phyloP scores from a whole-genome alignment of 1,139 yeast species.

The Saccharomyces pastorianus region DNA sequence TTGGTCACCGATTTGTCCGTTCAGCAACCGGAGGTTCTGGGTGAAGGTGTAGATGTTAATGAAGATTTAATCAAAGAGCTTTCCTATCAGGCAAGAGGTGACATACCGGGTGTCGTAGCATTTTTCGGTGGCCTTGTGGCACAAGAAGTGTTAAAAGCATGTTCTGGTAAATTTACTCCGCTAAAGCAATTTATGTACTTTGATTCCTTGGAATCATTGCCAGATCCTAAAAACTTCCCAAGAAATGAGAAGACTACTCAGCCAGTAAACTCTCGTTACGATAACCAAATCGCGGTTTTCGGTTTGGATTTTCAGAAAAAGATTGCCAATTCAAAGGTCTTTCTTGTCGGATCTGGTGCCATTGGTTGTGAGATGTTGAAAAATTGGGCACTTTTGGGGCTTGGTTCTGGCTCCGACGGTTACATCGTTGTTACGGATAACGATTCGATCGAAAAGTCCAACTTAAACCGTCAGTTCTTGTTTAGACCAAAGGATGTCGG shows the following conservation, averaged over 20 bases:
- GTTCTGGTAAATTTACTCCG: constrained; percentile 90
- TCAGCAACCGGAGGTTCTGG: constrained; percentile 51
- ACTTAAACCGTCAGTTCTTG: constrained; percentile 89
- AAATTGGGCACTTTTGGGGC: constrained; percentile 96
- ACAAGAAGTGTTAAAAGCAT: constrained; percentile 91
- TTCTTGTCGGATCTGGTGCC: constrained; percentile 96
- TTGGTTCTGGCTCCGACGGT: constrained; percentile 88
- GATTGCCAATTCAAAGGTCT: constrained; percentile 69
- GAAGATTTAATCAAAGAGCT: constrained; percentile 62
- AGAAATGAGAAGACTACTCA: constrained; percentile 66
- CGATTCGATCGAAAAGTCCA: constrained; percentile 91
- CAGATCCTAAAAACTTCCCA: constrained; percentile 46
- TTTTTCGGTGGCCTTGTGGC: constrained; percentile 92
- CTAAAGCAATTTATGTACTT: constrained; percentile 85
- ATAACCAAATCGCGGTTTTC: constrained; percentile 87
- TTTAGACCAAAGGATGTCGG: constrained; percentile 95
- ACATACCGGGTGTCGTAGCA: constrained; percentile 82
- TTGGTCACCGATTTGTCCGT: constrained; percentile 53
- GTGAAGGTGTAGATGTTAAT: constrained; percentile 47
- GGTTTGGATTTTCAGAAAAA: constrained; percentile 70
- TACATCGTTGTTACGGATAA: constrained; percentile 81
- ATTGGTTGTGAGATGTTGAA: constrained; percentile 98
- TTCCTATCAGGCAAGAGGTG: constrained; percentile 84
- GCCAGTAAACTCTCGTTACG: constrained; percentile 79
- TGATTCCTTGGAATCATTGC: constrained; percentile 88